Percentiles rank a stretch among this genome's conserved stretches.
Evolutionary conservation across 2,329 filamentous ascomycete species (phyloP).

Genomic region (Mycosphaerelloides madeirae): DNA sequence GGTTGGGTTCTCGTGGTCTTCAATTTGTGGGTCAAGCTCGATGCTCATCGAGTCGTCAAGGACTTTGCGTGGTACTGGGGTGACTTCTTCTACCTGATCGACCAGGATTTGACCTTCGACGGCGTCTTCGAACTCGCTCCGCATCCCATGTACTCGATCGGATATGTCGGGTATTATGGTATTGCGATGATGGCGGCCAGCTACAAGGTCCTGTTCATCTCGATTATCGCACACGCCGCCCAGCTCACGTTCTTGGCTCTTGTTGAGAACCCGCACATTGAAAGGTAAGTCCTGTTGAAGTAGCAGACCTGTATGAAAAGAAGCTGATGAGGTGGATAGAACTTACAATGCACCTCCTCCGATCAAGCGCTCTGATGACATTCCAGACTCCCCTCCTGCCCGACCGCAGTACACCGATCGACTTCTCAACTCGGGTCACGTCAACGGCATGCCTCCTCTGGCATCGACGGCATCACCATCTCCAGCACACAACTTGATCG

Average conservation of each 20-base stretch:
- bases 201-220: constrained; percentile 96
- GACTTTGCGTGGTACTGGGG: constrained; percentile 99
- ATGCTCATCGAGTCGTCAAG: constrained; percentile 95
- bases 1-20: constrained; percentile 80
- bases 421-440: constrained; percentile 37
- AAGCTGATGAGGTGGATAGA: constrained; percentile 17
- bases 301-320: too few species aligned
- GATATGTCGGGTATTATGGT: constrained; percentile 95
- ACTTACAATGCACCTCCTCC: constrained; percentile 89
- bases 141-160: constrained; percentile 98
- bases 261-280: constrained; percentile 93
- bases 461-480: constrained; percentile 52
- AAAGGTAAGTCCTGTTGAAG: constrained; percentile 9
- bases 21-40: constrained; percentile 97
- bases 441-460: constrained; percentile 34
- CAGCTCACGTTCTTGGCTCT: constrained; percentile 89
- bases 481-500: constrained; percentile 77
- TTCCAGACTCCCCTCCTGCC: constrained; percentile 32
- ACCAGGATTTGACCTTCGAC: constrained; percentile 96
- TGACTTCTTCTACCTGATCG: constrained; percentile 97
- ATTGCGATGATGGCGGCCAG: constrained; percentile 98
- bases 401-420: constrained; percentile 37
- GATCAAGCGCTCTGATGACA: constrained; percentile 47
- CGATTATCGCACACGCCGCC: constrained; percentile 86
- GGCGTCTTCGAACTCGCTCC: constrained; percentile 99